phyloP scores from a whole-genome alignment of 768 basidiomycete species.

The Cystobasidium ongulense region DNA sequence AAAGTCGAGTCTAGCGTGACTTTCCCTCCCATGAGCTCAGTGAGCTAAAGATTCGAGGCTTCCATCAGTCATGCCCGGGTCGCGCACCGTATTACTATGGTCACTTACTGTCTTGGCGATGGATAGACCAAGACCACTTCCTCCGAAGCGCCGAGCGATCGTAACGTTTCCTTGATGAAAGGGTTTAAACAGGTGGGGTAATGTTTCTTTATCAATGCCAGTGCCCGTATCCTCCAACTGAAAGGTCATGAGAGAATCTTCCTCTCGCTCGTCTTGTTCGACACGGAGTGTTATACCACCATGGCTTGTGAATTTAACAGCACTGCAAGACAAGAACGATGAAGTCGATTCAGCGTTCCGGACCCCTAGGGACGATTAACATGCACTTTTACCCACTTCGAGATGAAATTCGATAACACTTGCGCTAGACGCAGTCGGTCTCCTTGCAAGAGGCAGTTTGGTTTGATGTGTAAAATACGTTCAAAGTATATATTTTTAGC shows the following conservation, averaged over 20 bases:
- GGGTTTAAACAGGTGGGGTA: slow-evolving; percentile 93
- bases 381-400: slow-evolving; percentile 13
- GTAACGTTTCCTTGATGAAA: slow-evolving; percentile 97
- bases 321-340: slow-evolving; percentile 54
- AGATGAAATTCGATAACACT: slow-evolving; percentile 75
- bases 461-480: slow-evolving; percentile 71
- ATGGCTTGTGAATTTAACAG: slow-evolving; percentile 80
- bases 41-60: slow-evolving; percentile 16
- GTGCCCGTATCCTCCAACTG: slow-evolving; percentile 95
- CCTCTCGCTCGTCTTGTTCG: slow-evolving; percentile 50
- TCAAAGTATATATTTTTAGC: slow-evolving; percentile 91
- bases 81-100: background rate
- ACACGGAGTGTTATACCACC: slow-evolving; percentile 32
- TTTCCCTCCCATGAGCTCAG: slow-evolving; percentile 36
- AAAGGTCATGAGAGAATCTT: slow-evolving; percentile 76
- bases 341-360: background rate
- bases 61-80: background rate
- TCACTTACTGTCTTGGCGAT: slow-evolving; percentile 49
- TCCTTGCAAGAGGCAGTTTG: slow-evolving; percentile 61
- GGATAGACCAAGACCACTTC: slow-evolving; percentile 86
- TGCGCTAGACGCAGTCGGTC: slow-evolving; percentile 69
- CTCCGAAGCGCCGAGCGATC: slow-evolving; percentile 80
- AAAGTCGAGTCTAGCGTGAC: slow-evolving; percentile 32
- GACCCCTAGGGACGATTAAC: background rate
- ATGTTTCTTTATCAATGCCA: slow-evolving; percentile 90